Percentiles rank a stretch among this genome's conserved stretches.
These are phyloP conservation scores for Halteria grandinella DNA, from an alignment of 73 alveolate species.

Conservation along the genomic window DNA sequence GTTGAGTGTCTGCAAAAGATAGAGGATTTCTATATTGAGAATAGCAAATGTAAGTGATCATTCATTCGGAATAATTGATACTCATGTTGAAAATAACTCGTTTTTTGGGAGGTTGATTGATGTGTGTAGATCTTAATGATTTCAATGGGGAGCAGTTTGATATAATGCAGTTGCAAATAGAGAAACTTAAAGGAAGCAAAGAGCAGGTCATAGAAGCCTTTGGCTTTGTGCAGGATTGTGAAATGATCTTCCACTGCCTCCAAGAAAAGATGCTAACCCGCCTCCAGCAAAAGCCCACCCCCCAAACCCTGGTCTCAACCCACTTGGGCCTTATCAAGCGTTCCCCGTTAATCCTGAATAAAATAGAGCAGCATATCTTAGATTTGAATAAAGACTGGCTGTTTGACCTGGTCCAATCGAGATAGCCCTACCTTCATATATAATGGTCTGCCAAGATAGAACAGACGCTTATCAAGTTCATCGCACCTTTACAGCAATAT, in stretches of 20 bases:
- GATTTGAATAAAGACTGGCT: slow-evolving; percentile 16
- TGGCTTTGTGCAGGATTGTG: slow-evolving; percentile 45
- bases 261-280: slow-evolving; percentile 14
- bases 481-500: slow-evolving; percentile 28
- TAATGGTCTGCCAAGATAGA: slow-evolving; percentile 5
- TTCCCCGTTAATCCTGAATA: not conserved
- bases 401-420: slow-evolving; percentile 1
- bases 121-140: slow-evolving; percentile 8
- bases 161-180: not conserved
- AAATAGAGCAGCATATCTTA: slow-evolving; percentile 8
- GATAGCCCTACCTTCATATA: not conserved
- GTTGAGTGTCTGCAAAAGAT: slow-evolving; percentile 6
- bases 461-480: slow-evolving; percentile 10
- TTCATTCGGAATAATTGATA: not conserved
- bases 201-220: slow-evolving; percentile 19
- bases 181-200: not conserved
- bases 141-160: slow-evolving; percentile 13
- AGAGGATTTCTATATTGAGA: slow-evolving; percentile 27
- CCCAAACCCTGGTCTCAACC: slow-evolving; percentile 29
- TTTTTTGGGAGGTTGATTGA: too few species aligned
- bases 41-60: not conserved
- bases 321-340: slow-evolving; percentile 20
- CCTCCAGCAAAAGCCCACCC: not conserved
- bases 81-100: too few species aligned
- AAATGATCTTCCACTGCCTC: slow-evolving; percentile 1